These are phyloP conservation scores for Yamadazyma dendronema DNA, from an alignment of 1,139 yeast species.

Conservation along the genomic window DNA sequence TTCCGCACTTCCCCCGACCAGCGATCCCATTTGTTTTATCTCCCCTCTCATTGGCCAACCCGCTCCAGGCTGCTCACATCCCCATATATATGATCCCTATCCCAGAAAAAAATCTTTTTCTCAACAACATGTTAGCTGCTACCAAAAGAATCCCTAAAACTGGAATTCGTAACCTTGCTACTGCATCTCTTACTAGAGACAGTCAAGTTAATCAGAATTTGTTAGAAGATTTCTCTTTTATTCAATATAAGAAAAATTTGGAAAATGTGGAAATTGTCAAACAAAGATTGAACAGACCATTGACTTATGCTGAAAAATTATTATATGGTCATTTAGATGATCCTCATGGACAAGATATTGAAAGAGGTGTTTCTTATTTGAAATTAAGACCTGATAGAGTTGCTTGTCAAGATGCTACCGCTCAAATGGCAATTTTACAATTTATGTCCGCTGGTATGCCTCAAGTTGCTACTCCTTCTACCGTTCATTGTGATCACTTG, in stretches of 20 bases:
- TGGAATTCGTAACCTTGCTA: constrained; percentile 70
- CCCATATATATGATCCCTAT: constrained; percentile 9
- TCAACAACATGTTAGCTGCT: constrained; percentile 37
- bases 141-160: constrained; percentile 33
- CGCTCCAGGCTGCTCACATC: not conserved
- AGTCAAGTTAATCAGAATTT: constrained; percentile 91
- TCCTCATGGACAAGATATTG: constrained; percentile 92
- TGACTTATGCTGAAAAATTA: constrained; percentile 96
- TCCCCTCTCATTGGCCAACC: constrained; percentile 10
- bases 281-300: constrained; percentile 85
- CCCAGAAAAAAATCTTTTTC: constrained; percentile 4
- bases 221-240: constrained; percentile 82
- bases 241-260: constrained; percentile 72
- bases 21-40: constrained; percentile 14
- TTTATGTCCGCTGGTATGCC: constrained; percentile 98
- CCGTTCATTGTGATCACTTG: constrained; percentile 99
- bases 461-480: constrained; percentile 91
- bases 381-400: constrained; percentile 99
- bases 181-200: constrained; percentile 76
- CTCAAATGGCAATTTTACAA: constrained; percentile 98
- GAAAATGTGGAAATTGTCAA: constrained; percentile 87
- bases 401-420: constrained; percentile 99
- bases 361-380: constrained; percentile 94
- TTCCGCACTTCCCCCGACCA: too few species aligned
- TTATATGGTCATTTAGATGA: constrained; percentile 95